These are phyloP conservation scores for Cordyceps cicadae DNA, from an alignment of 2,329 filamentous ascomycete species.

Conservation along the genomic window DNA sequence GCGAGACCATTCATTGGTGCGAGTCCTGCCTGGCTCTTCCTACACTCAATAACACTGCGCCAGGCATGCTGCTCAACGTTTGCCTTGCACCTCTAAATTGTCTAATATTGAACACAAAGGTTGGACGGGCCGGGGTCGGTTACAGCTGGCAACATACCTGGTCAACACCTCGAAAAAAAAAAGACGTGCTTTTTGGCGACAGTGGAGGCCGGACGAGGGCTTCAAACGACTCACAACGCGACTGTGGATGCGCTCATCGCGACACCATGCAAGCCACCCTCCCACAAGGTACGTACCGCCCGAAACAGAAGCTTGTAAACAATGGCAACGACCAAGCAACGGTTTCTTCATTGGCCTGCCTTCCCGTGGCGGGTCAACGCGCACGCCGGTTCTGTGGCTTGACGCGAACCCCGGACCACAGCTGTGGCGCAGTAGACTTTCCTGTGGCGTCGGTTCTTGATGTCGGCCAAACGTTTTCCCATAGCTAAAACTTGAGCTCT, in stretches of 20 bases:
- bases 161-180: constrained; percentile 2
- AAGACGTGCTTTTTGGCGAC: constrained; percentile 13
- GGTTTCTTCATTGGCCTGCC: constrained; percentile 33
- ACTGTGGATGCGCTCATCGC: constrained; percentile 12
- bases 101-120: neutral
- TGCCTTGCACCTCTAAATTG: neutral
- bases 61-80: neutral
- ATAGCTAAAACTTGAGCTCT: constrained; percentile 19
- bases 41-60: too few species aligned
- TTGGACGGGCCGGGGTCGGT: neutral
- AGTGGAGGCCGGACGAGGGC: constrained; percentile 11
- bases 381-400: constrained; percentile 20
- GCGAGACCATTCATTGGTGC: too few species aligned
- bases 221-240: constrained; percentile 17
- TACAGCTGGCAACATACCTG: neutral
- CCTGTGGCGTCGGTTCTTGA: constrained; percentile 7
- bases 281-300: constrained; percentile 16
- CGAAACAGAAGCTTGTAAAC: constrained; percentile 32
- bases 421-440: neutral
- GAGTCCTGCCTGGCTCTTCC: too few species aligned
- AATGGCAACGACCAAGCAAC: constrained; percentile 52
- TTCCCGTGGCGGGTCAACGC: neutral
- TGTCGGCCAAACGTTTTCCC: constrained; percentile 21
- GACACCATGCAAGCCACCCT: constrained; percentile 5
- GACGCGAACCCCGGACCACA: constrained; percentile 16